These are phyloP conservation scores for Nigrograna mackinnonii DNA, from an alignment of 2,329 filamentous ascomycete genomes.

Conservation along the genomic window DNA sequence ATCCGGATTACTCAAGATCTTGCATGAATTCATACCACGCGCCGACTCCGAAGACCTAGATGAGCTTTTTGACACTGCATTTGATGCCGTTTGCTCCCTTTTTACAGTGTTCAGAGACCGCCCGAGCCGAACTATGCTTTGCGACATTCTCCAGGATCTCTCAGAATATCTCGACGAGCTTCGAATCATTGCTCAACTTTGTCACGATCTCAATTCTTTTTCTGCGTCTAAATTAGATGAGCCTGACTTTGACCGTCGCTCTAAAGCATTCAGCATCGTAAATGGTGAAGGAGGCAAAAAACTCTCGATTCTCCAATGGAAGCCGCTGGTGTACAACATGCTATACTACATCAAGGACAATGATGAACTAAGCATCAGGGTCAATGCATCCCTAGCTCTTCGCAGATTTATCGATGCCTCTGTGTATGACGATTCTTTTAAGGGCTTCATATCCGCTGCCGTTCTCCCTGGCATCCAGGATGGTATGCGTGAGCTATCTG, in stretches of 20 bases:
- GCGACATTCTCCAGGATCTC: slow-evolving; percentile 72
- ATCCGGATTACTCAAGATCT: slow-evolving; percentile 74
- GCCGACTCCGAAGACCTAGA: slow-evolving; percentile 60
- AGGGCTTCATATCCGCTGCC: slow-evolving; percentile 63
- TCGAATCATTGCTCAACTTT: slow-evolving; percentile 68
- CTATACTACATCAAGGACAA: slow-evolving; percentile 83
- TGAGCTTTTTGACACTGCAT: slow-evolving; percentile 67
- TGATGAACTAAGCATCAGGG: slow-evolving; percentile 84
- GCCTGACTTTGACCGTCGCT: slow-evolving; percentile 82
- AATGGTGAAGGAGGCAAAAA: slow-evolving; percentile 62
- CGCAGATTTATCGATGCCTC: slow-evolving; percentile 72
- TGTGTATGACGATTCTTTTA: slow-evolving; percentile 56
- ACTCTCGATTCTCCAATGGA: slow-evolving; percentile 77
- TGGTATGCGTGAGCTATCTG: slow-evolving; percentile 77
- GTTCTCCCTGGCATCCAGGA: slow-evolving; percentile 76
- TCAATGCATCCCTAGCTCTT: slow-evolving; percentile 80
- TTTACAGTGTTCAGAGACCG: slow-evolving; percentile 91
- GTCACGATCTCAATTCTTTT: slow-evolving; percentile 80
- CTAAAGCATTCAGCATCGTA: slow-evolving; percentile 75
- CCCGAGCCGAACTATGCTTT: slow-evolving; percentile 73
- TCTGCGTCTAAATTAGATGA: slow-evolving; percentile 74
- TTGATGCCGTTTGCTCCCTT: slow-evolving; percentile 74
- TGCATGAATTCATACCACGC: slow-evolving; percentile 78
- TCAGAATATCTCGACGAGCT: slow-evolving; percentile 66
- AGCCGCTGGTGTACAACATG: slow-evolving; percentile 85